Percentiles rank a stretch among this genome's conserved stretches.
These are phyloP conservation scores for Solanum chaucha DNA, from an alignment of 257 asterid genomes.

Conservation along the genomic window DNA sequence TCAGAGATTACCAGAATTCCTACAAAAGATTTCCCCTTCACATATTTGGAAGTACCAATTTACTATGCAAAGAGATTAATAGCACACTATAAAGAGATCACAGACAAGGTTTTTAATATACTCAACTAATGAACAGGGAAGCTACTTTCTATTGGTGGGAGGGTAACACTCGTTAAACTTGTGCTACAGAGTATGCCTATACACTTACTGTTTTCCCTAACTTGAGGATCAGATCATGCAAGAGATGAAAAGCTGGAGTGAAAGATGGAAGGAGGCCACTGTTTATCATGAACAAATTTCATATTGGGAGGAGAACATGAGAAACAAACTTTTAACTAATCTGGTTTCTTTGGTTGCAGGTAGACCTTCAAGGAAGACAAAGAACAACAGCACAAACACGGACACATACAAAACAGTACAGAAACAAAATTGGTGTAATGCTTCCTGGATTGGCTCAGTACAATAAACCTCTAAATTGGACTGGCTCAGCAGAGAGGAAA, in stretches of 20 bases:
- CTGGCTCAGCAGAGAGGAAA: no score
- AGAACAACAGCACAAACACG: neutral
- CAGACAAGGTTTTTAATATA: neutral
- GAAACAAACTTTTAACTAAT: neutral
- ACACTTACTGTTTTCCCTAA: neutral
- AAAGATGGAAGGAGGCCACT: neutral
- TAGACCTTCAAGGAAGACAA: neutral
- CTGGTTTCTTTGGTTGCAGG: neutral
- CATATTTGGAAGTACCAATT: no score
- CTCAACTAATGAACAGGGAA: neutral
- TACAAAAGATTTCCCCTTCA: no score
- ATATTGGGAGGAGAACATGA: neutral
- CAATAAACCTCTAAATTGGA: neutral
- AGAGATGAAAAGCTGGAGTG: neutral
- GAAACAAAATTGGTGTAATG: no score
- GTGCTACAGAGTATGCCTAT: neutral
- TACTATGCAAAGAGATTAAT: neutral
- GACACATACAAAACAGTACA: neutral
- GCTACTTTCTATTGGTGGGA: neutral
- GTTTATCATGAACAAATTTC: neutral
- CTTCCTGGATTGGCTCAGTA: neutral
- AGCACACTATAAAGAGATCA: neutral
- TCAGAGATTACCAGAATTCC: neutral
- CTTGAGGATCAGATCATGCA: neutral
- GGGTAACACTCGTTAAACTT: neutral